Percentiles rank a stretch among this genome's conserved stretches.
Conservation (phyloP, 2,329 filamentous ascomycete genomes). For the Ascomycota sp. region DNA sequence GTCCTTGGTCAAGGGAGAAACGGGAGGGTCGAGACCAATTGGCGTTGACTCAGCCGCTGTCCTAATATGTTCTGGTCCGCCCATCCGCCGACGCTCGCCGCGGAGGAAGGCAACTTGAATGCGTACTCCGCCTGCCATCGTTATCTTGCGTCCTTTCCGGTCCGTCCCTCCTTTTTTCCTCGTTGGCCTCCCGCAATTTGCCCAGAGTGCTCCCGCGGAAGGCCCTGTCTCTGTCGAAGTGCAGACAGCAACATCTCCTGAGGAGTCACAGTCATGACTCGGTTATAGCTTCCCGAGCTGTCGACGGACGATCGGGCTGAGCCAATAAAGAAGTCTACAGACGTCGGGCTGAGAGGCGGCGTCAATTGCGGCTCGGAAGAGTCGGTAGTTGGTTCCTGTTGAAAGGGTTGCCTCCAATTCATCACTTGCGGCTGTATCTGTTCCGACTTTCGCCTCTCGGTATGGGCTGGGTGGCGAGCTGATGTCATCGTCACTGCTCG, state of each 20-base stretch:
- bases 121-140: neutral
- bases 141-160: neutral
- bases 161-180: neutral
- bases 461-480: slow-evolving; percentile 7
- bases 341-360: slow-evolving; percentile 30
- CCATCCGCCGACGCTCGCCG: slow-evolving; percentile 5
- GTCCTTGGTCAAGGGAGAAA: slow-evolving; percentile 4
- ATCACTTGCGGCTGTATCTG: neutral
- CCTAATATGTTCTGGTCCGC: slow-evolving; percentile 9
- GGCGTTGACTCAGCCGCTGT: slow-evolving; percentile 9
- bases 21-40: slow-evolving; percentile 15
- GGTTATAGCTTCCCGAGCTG: slow-evolving; percentile 11
- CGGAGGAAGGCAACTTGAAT: slow-evolving; percentile 1
- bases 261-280: slow-evolving; percentile 35
- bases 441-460: slow-evolving; percentile 5
- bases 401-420: neutral
- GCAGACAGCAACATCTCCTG: slow-evolving; percentile 38
- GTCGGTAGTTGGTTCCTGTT: slow-evolving; percentile 6
- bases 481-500: slow-evolving; percentile 18
- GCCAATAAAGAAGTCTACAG: slow-evolving; percentile 26
- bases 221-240: slow-evolving; percentile 32
- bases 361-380: slow-evolving; percentile 22
- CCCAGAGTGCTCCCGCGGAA: slow-evolving; percentile 28
- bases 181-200: slow-evolving; percentile 17
- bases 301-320: slow-evolving; percentile 17